Percentiles rank a stretch among this genome's conserved stretches.
Conservation (phyloP, 2,329 filamentous ascomycete genomes). For the Fusarium chlamydosporum region DNA sequence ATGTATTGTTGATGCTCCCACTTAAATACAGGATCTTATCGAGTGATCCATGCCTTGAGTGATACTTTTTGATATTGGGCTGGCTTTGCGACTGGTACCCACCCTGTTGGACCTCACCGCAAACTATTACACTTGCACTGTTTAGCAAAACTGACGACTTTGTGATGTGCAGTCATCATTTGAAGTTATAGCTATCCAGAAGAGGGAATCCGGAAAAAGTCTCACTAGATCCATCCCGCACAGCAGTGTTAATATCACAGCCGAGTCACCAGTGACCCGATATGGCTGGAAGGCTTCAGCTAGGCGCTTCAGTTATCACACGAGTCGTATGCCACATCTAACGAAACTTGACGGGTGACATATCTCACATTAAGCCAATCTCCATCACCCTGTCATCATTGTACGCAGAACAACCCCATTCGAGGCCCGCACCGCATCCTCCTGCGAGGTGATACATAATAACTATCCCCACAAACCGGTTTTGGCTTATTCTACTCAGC, state of each 20-base stretch:
- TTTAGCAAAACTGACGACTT: conserved; percentile 3
- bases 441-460: conserved; percentile 32
- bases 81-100: conserved; percentile 15
- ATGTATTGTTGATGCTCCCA: conserved; percentile 5
- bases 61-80: conserved; percentile 30
- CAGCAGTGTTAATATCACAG: conserved; percentile 24
- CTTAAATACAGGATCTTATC: conserved; percentile 25
- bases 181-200: conserved; percentile 8
- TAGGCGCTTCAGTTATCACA: conserved; percentile 15
- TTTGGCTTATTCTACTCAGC: conserved; percentile 30
- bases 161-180: conserved; percentile 23
- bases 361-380: conserved; percentile 6
- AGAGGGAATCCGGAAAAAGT: conserved; percentile 3
- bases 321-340: conserved; percentile 25
- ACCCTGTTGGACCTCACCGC: conserved; percentile 37
- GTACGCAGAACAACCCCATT: conserved; percentile 21
- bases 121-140: conserved; percentile 21
- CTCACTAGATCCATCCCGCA: conserved; percentile 12
- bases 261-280: conserved; percentile 41
- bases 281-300: conserved; percentile 28
- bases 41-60: conserved; percentile 18
- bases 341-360: conserved; percentile 20
- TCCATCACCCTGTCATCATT: conserved; percentile 12
- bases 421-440: conserved; percentile 41
- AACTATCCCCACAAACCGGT: conserved; percentile 40